These are phyloP conservation scores for Xylaria acuta DNA, from an alignment of 495 filamentous ascomycete genomes.

Conservation along the genomic window DNA sequence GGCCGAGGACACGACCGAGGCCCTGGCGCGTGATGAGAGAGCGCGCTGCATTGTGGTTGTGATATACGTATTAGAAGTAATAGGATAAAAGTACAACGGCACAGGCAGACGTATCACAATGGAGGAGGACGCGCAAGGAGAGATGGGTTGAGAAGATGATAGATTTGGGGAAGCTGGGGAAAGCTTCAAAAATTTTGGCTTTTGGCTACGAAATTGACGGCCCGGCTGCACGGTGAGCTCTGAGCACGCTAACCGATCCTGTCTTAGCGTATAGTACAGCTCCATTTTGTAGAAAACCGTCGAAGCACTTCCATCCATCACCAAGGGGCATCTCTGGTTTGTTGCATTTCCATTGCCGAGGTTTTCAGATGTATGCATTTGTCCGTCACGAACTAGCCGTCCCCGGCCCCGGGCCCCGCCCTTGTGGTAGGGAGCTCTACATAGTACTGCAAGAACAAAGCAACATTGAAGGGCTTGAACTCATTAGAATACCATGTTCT, in stretches of 20 bases:
- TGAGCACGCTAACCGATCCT: conserved; percentile 29
- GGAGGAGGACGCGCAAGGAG: conserved; percentile 22
- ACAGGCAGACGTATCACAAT: conserved; percentile 27
- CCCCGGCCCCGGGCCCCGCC: too few relatives aligned
- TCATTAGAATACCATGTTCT: neutral
- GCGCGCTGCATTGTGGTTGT: conserved; percentile 72
- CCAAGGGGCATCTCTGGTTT: neutral
- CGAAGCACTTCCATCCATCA: conserved; percentile 31
- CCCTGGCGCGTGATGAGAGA: conserved; percentile 67
- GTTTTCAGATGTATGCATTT: neutral
- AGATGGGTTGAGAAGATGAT: conserved; percentile 25
- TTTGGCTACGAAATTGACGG: conserved; percentile 30
- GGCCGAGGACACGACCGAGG: conserved; percentile 69
- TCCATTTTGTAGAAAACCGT: conserved; percentile 39
- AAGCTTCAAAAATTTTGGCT: conserved; percentile 46
- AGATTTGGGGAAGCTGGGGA: conserved; percentile 31
- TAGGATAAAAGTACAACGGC: conserved; percentile 13
- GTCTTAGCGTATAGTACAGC: conserved; percentile 27
- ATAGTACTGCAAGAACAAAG: too few relatives aligned
- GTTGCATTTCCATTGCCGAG: neutral
- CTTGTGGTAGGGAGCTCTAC: too few relatives aligned
- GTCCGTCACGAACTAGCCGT: neutral
- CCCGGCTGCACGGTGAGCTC: conserved; percentile 35
- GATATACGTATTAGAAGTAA: conserved; percentile 34
- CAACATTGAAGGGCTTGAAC: neutral